phyloP scores from a whole-genome alignment of 2,329 filamentous ascomycete species.

The Colletotrichum graminicola region DNA sequence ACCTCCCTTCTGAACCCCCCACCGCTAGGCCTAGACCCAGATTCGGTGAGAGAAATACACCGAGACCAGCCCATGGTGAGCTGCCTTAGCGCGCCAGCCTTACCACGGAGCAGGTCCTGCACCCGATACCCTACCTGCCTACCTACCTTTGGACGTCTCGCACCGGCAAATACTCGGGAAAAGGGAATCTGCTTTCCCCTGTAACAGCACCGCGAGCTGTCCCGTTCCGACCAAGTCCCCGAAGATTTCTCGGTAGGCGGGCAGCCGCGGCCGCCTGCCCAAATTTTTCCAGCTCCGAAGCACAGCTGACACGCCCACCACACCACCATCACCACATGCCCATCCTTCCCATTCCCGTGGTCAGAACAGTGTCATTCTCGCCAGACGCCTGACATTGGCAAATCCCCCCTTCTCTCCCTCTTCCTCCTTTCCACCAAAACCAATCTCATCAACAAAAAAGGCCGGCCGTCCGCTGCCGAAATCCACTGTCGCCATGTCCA shows the following conservation, averaged over 20 bases:
- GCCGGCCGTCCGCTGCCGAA: constrained; percentile 16
- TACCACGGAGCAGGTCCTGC: not conserved
- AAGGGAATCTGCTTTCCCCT: constrained; percentile 4
- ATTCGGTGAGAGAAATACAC: constrained; percentile 18
- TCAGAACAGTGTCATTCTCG: constrained; percentile 26
- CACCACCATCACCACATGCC: constrained; percentile 41
- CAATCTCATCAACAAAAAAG: not conserved
- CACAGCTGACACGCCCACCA: constrained; percentile 36
- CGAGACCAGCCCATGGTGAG: constrained; percentile 9
- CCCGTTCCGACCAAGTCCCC: constrained; percentile 18
- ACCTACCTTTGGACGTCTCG: constrained; percentile 6
- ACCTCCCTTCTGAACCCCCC: not conserved
- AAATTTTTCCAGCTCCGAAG: constrained; percentile 39
- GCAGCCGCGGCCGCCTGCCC: constrained; percentile 17
- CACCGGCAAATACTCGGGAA: constrained; percentile 38
- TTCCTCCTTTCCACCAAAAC: not conserved
- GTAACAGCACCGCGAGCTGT: constrained; percentile 14
- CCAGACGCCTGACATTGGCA: constrained; percentile 22
- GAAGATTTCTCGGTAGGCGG: constrained; percentile 26
- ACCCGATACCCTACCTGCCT: constrained; percentile 6
- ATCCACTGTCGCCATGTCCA: constrained; percentile 73
- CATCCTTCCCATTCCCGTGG: constrained; percentile 32
- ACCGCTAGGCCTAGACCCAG: too few relatives aligned
- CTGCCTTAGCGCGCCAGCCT: constrained; percentile 6
- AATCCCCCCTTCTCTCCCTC: not conserved